Evolutionary conservation across 192 early-diverging fungal species (phyloP).

Genomic region (Coemansia sp.): DNA sequence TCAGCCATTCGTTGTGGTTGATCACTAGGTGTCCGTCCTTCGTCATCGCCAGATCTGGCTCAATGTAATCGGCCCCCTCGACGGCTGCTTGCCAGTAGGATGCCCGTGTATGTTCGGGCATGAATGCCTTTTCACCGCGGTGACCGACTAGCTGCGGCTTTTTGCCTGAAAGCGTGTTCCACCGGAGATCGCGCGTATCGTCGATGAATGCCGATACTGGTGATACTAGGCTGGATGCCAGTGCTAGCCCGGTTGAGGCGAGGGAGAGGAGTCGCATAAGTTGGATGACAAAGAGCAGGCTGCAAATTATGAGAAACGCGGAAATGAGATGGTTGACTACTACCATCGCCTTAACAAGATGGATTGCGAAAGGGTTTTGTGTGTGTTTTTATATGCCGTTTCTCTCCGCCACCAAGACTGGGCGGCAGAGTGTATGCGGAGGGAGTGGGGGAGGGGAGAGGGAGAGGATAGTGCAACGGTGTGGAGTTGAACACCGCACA

Average conservation of each 20-base stretch:
- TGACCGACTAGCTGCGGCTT: conserved; percentile 42
- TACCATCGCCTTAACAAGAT: neutral
- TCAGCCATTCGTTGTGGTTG: conserved; percentile 56
- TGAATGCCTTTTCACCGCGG: conserved; percentile 57
- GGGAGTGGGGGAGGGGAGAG: no score
- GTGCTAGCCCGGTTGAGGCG: neutral
- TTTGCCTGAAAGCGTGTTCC: conserved; percentile 41
- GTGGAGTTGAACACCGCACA: no score
- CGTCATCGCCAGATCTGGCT: conserved; percentile 51
- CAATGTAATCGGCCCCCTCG: conserved; percentile 52
- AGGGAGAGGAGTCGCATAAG: conserved; percentile 4
- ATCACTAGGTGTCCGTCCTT: conserved; percentile 54
- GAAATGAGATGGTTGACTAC: neutral
- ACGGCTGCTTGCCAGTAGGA: conserved; percentile 57
- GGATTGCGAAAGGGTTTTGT: no score
- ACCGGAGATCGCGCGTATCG: conserved; percentile 9
- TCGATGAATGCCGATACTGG: conserved; percentile 7
- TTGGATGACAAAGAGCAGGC: neutral
- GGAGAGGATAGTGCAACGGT: no score
- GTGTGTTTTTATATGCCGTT: no score
- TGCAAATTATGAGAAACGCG: neutral
- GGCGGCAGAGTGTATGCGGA: no score
- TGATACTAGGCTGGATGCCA: neutral
- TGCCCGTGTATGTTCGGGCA: conserved; percentile 52
- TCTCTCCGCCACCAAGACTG: no score